Evolutionary conservation across 192 early-diverging fungal species (phyloP), one percentile per base, ranked within the genome.

Genomic region (Spizellomyces punctatus): DNA sequence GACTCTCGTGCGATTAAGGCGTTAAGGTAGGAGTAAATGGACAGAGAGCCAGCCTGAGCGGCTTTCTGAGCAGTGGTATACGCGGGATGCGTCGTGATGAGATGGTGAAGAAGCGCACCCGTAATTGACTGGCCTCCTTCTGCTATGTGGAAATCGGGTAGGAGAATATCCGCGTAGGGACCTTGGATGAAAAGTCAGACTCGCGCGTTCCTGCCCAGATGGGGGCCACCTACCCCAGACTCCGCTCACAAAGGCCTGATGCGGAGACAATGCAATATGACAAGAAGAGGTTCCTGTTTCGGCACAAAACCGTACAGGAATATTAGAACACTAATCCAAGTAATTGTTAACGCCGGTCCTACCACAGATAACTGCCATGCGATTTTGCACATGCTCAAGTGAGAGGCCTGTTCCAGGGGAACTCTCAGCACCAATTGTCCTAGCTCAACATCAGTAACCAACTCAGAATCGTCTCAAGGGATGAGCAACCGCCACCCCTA

Each of bases 51-150:
- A 0, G 16, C 43, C 4, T 68, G 17, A 0, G 82, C 69, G 36
- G 72, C 54, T 7, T 62, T 43, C 16, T 76, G 67, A 0, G 85
- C 79, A 47, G 75, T 58, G 5, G 59, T 12, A 56, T 76, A 83
- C 4, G 85, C 82, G 6, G 90, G 84, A 59, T 93, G 91, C 1
- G 81, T 79, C 22, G 64, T 75, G 1, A 90, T 65, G 63, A 90
- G 74, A 55, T 84, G 77, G 72, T 90, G 87, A 16, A 93, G 86
- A 42, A 89, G 66, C 67, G 86, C 81, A 42, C 91, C 90, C 4
- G 90, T 90, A 4, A 86, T 83, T 5, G 90, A 90, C 72, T 93
- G 91, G 8, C 92, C 92, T 48, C 90, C 92, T 74, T 93, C 92
- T 42, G 80, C 79, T 41, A 78, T 64, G 78, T 82, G 85, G 76